phyloP scores from a whole-genome alignment of 2,329 filamentous ascomycete genomes.

The Clarireedia hainanense region DNA sequence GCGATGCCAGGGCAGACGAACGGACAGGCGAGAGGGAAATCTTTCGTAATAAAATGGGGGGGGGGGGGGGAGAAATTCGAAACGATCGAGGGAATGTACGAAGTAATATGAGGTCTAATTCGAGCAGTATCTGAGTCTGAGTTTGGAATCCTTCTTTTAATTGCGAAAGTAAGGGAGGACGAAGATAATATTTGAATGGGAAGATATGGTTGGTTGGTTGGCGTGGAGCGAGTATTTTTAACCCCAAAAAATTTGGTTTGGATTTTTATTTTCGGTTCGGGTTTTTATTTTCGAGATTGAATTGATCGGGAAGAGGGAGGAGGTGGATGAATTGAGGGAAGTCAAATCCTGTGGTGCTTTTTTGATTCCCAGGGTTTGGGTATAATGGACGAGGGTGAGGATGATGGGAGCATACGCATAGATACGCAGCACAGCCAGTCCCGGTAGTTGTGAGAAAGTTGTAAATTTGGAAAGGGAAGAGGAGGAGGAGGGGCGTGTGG shows the following conservation, averaged over 20 bases:
- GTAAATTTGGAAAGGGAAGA: too few species aligned
- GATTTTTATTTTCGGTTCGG: neutral
- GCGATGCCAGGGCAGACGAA: neutral
- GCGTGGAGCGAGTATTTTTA: neutral
- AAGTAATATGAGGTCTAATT: neutral
- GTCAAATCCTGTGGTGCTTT: too few species aligned
- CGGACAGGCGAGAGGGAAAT: neutral
- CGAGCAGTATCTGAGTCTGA: neutral
- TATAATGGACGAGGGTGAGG: too few species aligned
- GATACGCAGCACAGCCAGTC: too few species aligned
- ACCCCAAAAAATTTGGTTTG: neutral
- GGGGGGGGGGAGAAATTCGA: neutral
- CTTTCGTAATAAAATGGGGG: neutral
- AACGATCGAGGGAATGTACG: neutral
- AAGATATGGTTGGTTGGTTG: constrained; percentile 7
- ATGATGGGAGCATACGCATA: too few species aligned
- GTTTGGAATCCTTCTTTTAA: constrained; percentile 5
- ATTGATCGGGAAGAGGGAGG: too few species aligned
- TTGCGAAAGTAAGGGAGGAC: constrained; percentile 6
- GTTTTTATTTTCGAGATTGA: neutral
- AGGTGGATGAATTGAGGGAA: too few species aligned
- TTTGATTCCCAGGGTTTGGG: too few species aligned
- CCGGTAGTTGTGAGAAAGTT: too few species aligned
- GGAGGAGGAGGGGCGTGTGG: too few species aligned
- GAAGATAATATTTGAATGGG: neutral